phyloP scores from a whole-genome alignment of 2,329 filamentous ascomycete species.

The Botryosphaeria dothidea region DNA sequence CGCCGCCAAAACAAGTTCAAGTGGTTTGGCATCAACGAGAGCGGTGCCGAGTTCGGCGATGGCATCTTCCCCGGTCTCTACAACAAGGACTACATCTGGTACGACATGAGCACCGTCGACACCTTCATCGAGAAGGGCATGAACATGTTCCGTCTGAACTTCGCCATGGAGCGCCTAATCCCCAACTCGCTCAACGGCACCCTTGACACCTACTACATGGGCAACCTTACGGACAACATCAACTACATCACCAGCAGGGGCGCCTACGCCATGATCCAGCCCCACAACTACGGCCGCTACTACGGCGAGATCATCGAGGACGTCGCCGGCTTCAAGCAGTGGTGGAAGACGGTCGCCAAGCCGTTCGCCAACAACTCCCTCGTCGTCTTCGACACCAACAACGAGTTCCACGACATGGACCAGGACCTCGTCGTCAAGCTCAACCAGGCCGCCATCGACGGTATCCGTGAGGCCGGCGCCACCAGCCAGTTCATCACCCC shows the following conservation, averaged over 20 bases:
- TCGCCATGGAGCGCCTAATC: conserved; percentile 61
- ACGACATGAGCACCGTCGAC: conserved; percentile 50
- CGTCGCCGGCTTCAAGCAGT: conserved; percentile 43
- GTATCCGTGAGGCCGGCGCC: conserved; percentile 47
- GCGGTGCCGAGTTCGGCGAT: conserved; percentile 66
- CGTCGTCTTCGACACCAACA: conserved; percentile 51
- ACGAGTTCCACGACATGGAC: conserved; percentile 49
- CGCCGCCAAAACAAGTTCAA: conserved; percentile 16
- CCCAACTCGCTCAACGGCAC: conserved; percentile 51
- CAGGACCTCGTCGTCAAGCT: conserved; percentile 46
- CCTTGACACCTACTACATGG: conserved; percentile 45
- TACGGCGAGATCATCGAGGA: conserved; percentile 47
- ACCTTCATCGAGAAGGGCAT: conserved; percentile 55
- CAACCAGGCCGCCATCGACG: conserved; percentile 50
- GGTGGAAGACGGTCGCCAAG: conserved; percentile 45
- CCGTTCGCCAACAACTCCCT: conserved; percentile 42
- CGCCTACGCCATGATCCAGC: conserved; percentile 50
- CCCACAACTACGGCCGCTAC: conserved; percentile 56
- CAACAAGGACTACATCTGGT: conserved; percentile 65
- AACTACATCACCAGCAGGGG: conserved; percentile 51
- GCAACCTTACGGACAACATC: conserved; percentile 44
- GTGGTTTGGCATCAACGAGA: conserved; percentile 54
- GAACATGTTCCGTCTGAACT: conserved; percentile 59
- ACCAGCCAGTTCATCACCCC: conserved; percentile 60
- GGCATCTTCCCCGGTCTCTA: conserved; percentile 57